Evolutionary conservation across 352 stramenopile genomes (phyloP), one percentile per base, ranked within the genome.

Genomic region (Globisporangium echinulatum): DNA sequence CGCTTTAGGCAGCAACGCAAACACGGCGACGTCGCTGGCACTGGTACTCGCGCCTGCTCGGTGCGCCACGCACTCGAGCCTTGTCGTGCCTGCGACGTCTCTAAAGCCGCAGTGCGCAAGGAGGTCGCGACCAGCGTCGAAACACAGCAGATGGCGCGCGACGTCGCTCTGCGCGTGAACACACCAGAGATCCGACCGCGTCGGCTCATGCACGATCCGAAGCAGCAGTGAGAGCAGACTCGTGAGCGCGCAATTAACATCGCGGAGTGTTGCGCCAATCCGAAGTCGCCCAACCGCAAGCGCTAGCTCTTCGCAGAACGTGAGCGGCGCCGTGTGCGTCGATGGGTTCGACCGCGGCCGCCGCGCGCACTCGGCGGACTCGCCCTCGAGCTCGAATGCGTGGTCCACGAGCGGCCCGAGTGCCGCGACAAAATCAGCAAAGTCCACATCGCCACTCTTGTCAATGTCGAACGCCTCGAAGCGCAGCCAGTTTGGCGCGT

Each of bases 391-490:
- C 39, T 86, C 77, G 46, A 77, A 87, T 0, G 67, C 49, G 54
- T 88, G 75, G 37, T 90, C 79, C 9, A 90, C 25, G 0, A 77
- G 9, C 6, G 79, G 78, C 0, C 78, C 75, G 0, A 90, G 42
- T 3, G 81, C 68, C 11, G 75, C 72, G 2, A 88, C 74, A 58
- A 88, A 87, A 49, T 88, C 81, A 0, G 57, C 40, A 13, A 87
- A 64, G 39, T 88, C 79, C 1, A 88, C 49, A 25, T 69, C 74
- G 1, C 56, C 70, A 56, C 88, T 74, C 4, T 74, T 69, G 2
- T 74, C 64, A 17, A 86, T 69, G 49, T 89, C 79, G 33, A 87
- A 87, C 0, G 68, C 69, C 10, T 85, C 73, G 44, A 84, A 85
- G 1, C 44, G 54, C 42, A 64, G 52, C 75, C 79, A 87, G 37